A percentile compares a stretch with the other conserved stretches of the same genome.
Evolutionary conservation across 257 asterid species (phyloP).

Genomic region (Buddleja alternifolia): DNA sequence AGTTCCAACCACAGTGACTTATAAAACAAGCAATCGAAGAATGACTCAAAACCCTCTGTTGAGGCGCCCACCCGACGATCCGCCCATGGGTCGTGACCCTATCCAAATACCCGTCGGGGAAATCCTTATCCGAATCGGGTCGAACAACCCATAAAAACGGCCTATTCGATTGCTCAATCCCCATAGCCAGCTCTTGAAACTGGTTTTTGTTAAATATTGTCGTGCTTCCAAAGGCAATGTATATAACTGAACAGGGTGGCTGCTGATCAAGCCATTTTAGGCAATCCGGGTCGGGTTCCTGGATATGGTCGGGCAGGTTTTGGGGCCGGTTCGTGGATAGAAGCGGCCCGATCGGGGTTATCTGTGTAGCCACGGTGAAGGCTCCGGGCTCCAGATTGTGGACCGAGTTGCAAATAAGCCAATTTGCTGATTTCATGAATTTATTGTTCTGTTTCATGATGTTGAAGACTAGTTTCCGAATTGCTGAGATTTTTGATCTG

Average conservation of each 20-base stretch:
- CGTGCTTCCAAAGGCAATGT: conserved; percentile 51
- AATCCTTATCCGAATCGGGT: conserved; percentile 1
- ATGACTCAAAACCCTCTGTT: conserved; percentile 16
- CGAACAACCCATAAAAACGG: conserved; percentile 55
- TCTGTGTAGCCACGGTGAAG: conserved; percentile 28
- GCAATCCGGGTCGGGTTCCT: conserved; percentile 29
- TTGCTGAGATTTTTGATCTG: too few species aligned
- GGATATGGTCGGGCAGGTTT: too few species aligned
- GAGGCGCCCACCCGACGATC: conserved; percentile 30
- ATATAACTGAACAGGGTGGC: conserved; percentile 40
- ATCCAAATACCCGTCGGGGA: conserved; percentile 8
- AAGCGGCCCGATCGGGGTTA: conserved; percentile 46
- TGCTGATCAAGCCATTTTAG: conserved; percentile 49
- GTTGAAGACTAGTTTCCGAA: too few species aligned
- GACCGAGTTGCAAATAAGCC: conserved; percentile 42
- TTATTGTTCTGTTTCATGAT: too few species aligned
- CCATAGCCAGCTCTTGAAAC: conserved; percentile 47
- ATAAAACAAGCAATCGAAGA: conserved; percentile 17
- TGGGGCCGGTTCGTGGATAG: too few species aligned
- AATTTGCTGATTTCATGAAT: too few species aligned
- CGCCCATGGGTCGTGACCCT: conserved; percentile 3
- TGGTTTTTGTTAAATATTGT: conserved; percentile 30
- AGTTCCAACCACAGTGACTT: conserved; percentile 34
- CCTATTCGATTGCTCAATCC: conserved; percentile 41
- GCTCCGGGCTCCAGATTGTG: conserved; percentile 47